Evolutionary conservation across 495 filamentous ascomycete genomes (phyloP).

Genomic region (Amorphotheca resinae): DNA sequence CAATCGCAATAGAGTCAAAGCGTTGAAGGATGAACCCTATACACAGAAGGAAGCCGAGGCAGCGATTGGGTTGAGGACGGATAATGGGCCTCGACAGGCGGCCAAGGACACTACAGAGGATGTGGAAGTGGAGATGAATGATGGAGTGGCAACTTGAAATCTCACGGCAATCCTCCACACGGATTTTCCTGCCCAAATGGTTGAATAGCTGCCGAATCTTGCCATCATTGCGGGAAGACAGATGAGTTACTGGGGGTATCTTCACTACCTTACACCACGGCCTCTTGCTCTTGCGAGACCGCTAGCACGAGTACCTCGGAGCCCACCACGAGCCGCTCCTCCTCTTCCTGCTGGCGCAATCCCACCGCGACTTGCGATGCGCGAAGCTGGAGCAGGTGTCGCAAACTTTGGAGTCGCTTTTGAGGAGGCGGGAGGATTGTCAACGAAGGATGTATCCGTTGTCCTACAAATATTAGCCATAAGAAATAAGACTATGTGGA

Average conservation of each 20-base stretch:
- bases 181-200: neutral
- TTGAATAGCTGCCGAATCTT: too few relatives aligned
- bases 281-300: slow-evolving; percentile 32
- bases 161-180: too few relatives aligned
- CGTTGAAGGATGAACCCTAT: slow-evolving; percentile 70
- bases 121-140: slow-evolving; percentile 23
- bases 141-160: slow-evolving; percentile 9
- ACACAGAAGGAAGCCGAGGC: slow-evolving; percentile 76
- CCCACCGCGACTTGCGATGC: slow-evolving; percentile 8
- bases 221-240: too few relatives aligned
- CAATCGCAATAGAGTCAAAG: slow-evolving; percentile 43
- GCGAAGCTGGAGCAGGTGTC: slow-evolving; percentile 30
- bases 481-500: neutral
- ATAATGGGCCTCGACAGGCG: slow-evolving; percentile 38
- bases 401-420: slow-evolving; percentile 55
- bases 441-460: slow-evolving; percentile 88
- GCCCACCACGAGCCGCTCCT: slow-evolving; percentile 22
- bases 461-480: slow-evolving; percentile 49
- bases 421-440: slow-evolving; percentile 65
- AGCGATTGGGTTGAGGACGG: slow-evolving; percentile 55
- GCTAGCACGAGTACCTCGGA: slow-evolving; percentile 29
- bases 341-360: slow-evolving; percentile 12
- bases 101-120: slow-evolving; percentile 14
- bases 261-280: slow-evolving; percentile 24
- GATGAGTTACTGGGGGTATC: slow-evolving; percentile 1